Evolutionary conservation across 306 rosid genomes (phyloP).

Genomic region (Gleditsia sinensis): DNA sequence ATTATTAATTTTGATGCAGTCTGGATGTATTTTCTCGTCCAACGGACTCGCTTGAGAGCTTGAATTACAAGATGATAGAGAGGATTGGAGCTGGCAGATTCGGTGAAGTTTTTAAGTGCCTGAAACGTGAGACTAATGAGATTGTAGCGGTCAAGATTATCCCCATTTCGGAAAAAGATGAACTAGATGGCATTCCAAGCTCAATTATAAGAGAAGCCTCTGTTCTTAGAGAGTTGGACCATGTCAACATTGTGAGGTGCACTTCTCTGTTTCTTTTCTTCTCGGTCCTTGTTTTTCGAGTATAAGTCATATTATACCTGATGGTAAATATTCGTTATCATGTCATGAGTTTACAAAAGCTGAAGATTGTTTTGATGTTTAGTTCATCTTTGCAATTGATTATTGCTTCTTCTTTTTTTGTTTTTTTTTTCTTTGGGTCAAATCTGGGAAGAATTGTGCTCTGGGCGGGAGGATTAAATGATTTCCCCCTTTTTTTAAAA

Average conservation of each 20-base stretch:
- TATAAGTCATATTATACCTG: too few species aligned
- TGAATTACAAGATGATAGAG: background rate
- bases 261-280: background rate
- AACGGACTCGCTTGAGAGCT: background rate
- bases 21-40: background rate
- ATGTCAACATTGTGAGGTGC: background rate
- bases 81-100: background rate
- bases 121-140: background rate
- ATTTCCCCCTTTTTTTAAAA: background rate
- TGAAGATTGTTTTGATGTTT: background rate
- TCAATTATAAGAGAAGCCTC: background rate
- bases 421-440: background rate
- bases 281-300: background rate
- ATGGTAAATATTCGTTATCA: too few species aligned
- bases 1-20: background rate
- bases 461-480: too few species aligned
- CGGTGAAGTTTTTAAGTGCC: background rate
- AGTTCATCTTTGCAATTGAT: background rate
- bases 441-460: background rate
- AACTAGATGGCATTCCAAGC: background rate
- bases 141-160: background rate
- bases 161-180: background rate
- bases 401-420: background rate
- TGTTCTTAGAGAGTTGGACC: background rate
- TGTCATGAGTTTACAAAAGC: too few species aligned